phyloP scores from a whole-genome alignment of 2,329 filamentous ascomycete species.

The Meredithiella fracta region DNA sequence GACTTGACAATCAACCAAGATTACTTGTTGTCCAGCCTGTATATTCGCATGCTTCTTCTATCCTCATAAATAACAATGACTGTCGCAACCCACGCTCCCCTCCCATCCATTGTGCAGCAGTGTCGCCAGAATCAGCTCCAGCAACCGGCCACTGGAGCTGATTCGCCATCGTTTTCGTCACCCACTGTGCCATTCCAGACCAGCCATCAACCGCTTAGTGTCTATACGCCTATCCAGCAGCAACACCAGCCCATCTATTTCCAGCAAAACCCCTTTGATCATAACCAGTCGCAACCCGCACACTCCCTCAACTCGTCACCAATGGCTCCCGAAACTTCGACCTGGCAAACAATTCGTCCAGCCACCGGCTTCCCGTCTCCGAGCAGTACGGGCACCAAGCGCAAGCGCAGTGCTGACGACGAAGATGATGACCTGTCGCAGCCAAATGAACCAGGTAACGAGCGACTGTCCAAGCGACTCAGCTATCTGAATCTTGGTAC shows the following conservation, averaged over 20 bases:
- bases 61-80: too few relatives aligned
- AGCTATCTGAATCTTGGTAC: slow-evolving; percentile 68
- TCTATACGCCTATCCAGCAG: slow-evolving; percentile 9
- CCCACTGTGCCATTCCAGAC: neutral
- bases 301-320: too few relatives aligned
- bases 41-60: too few relatives aligned
- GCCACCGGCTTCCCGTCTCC: neutral
- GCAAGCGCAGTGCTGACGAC: slow-evolving; percentile 30
- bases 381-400: slow-evolving; percentile 27
- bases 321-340: slow-evolving; percentile 15
- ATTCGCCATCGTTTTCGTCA: neutral
- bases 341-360: neutral
- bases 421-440: neutral
- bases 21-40: too few relatives aligned
- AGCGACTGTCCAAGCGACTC: slow-evolving; percentile 72
- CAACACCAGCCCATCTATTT: too few relatives aligned
- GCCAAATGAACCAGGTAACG: slow-evolving; percentile 37
- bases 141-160: neutral
- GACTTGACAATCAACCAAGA: neutral
- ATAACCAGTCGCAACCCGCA: too few relatives aligned
- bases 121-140: neutral
- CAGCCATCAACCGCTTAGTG: neutral
- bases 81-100: too few relatives aligned
- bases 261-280: too few relatives aligned
- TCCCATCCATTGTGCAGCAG: too few relatives aligned